A percentile compares a stretch with the other conserved stretches of the same genome.
Evolutionary conservation across 768 basidiomycete species (phyloP).

Genomic region (Calocybe gangraenosa): DNA sequence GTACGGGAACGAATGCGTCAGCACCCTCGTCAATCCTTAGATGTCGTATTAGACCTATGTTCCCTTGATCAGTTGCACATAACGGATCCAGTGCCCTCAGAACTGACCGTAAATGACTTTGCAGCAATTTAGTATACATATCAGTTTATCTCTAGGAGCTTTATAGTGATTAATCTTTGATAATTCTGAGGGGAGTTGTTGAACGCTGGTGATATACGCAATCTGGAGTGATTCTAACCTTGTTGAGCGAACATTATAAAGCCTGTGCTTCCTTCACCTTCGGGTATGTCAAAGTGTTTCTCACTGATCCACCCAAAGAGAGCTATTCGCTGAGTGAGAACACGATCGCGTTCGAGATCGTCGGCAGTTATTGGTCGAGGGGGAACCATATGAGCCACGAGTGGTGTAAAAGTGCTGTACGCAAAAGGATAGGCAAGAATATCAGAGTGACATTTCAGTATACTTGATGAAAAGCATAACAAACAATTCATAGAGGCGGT

Average conservation of each 20-base stretch:
- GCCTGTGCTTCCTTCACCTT: constrained; percentile 67
- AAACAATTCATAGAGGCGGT: constrained; percentile 91
- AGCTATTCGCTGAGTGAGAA: constrained; percentile 84
- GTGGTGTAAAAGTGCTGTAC: constrained; percentile 87
- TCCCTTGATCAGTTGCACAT: constrained; percentile 5
- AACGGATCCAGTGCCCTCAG: constrained; percentile 3
- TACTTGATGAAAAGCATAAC: constrained; percentile 24
- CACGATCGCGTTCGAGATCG: constrained; percentile 93
- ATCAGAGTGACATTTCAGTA: constrained; percentile 1
- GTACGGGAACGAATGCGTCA: constrained; percentile 90
- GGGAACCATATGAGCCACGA: constrained; percentile 59
- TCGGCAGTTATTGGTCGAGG: constrained; percentile 84
- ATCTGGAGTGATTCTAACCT: constrained; percentile 40
- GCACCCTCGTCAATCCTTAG: constrained; percentile 81
- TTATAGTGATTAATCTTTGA: constrained; percentile 98
- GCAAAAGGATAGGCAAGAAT: constrained; percentile 3
- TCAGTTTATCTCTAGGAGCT: constrained; percentile 95
- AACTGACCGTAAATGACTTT: constrained; percentile 96
- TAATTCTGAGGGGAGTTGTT: constrained; percentile 52
- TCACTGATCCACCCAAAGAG: constrained; percentile 91
- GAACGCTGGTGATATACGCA: neutral
- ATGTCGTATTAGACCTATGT: constrained; percentile 83
- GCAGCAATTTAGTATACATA: constrained; percentile 96
- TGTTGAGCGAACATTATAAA: constrained; percentile 89
- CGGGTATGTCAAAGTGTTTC: constrained; percentile 86